Evolutionary conservation across 2,329 filamentous ascomycete species (phyloP), one percentile per base, ranked within the genome.

Genomic region (Curvularia sp.): DNA sequence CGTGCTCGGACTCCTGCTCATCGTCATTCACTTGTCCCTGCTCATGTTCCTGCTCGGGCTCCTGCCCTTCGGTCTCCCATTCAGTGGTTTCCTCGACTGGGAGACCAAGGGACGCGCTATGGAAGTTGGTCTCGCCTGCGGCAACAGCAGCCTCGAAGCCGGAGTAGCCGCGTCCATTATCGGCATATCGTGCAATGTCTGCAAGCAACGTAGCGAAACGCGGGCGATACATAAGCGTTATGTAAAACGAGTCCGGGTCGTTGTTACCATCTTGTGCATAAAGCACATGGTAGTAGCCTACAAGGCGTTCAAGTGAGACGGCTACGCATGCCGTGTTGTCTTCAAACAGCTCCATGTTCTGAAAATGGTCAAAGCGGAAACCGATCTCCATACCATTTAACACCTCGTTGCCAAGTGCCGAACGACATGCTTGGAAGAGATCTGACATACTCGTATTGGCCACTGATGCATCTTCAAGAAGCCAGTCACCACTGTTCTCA

Each of bases 281-380:
- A 46, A 91, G 77, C 15, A 81, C 79, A 57, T 87, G 74, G 67
- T 88, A 88, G 46, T 89, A 72, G 52, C 85, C 81, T 58, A 89
- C 75, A 44, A 91, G 78, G 56, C 88, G 81, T 46, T 82, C 63
- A 49, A 76, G 55, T 8, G 62, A 66, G 22, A 72, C 60, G 38
- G 67, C 63, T n/a, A 70, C 67, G 48, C 68, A 74, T n/a, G 68
- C 67, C 4, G 65, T 72, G 48, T 66, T 68, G 44, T 75, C 73
- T 48, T 75, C 70, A 41, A 67, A 75, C 4, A 75, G 52, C 53
- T 75, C 69, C 47, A 73, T 62, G 30, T 66, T 66, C 49, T 69
- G 64, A 51, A 89, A 77, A 48, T 72, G 62, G 31, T 75, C 71
- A 33, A 75, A 71, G 8, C 70, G 65, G 35, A 75, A 83, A 83